Base-by-base conservation (phyloP, 345 rosid species). In the Salix udensis region DNA sequence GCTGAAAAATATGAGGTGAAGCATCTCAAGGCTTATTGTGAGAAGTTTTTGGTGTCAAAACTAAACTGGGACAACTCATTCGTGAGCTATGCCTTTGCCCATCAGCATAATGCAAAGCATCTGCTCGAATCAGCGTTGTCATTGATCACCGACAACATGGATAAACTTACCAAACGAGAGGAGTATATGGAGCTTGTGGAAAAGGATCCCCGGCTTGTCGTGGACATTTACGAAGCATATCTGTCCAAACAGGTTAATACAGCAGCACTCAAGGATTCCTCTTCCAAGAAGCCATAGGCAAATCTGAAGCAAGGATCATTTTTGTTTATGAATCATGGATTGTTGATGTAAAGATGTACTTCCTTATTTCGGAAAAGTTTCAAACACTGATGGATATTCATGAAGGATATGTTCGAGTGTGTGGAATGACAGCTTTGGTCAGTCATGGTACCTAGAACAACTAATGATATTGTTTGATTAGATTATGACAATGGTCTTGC, bases 1-100 rank as follows among this genome's bases (percentile, higher is more conserved):
- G 89, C 98, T 1, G 93, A 95, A 81, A 95, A 91, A 82, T 94
- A 92, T 77, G 84, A 91, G 79, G 95, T 92, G 76, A 86, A 90
- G 79, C 90, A 92, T 76, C 97, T 94, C 74, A 94, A 92, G 82
- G 81, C 77, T 15, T 86, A 85, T 78, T 90, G 97, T 36, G 96
- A 92, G 91, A 92, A 82, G 84, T 90, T 83, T 79, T 58, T 95
- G 70, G 86, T 91, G 16, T 88, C 97, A 24, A 92, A 89, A 77
- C 82, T 92, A 84, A 92, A 81, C 77, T 86, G 89, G 90, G 92
- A 95, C 74, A 95, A 89, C 61, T 89, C 91, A 8, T 83, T 95
- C 42, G 77, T 92, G 88, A 88, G 82, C 77, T 92, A 90, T 73
- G 91, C 92, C 48, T 93, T 93, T 78, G 97, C 97, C 6, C 94